A percentile compares a stretch with the other conserved stretches of the same genome.
Conservation (phyloP, 768 basidiomycete genomes). For the Strobilomyces confusus region DNA sequence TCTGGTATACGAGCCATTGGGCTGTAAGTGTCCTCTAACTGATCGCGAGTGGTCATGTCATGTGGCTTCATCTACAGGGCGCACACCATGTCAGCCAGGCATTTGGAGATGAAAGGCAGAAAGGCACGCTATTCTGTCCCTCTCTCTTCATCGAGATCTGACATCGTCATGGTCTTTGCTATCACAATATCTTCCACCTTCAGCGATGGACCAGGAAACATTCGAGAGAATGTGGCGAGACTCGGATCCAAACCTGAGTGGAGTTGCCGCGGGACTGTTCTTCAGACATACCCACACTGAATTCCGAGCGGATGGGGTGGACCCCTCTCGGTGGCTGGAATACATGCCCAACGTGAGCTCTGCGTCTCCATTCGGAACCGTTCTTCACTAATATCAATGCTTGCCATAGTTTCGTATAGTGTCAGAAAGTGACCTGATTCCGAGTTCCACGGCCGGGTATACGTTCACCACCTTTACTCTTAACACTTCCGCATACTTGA, state of each 20-base stretch:
- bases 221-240: conserved; percentile 74
- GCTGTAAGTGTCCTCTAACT: conserved; percentile 47
- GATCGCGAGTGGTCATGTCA: neutral
- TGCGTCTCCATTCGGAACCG: neutral
- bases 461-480: conserved; percentile 68
- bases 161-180: neutral
- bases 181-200: neutral
- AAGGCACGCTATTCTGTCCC: conserved; percentile 37
- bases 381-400: neutral
- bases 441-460: conserved; percentile 44
- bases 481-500: conserved; percentile 58
- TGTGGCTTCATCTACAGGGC: conserved; percentile 43
- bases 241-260: conserved; percentile 49
- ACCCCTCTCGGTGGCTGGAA: conserved; percentile 35
- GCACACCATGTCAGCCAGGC: conserved; percentile 72
- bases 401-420: conserved; percentile 34
- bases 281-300: conserved; percentile 61
- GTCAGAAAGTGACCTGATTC: conserved; percentile 37
- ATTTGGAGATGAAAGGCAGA: conserved; percentile 47
- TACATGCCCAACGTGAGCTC: conserved; percentile 51
- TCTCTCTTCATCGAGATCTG: neutral
- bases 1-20: conserved; percentile 78
- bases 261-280: conserved; percentile 56
- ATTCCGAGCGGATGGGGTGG: conserved; percentile 42
- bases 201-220: conserved; percentile 68